Evolutionary conservation across 2,329 filamentous ascomycete species (phyloP).

Genomic region (Plectosphaerella sp.): DNA sequence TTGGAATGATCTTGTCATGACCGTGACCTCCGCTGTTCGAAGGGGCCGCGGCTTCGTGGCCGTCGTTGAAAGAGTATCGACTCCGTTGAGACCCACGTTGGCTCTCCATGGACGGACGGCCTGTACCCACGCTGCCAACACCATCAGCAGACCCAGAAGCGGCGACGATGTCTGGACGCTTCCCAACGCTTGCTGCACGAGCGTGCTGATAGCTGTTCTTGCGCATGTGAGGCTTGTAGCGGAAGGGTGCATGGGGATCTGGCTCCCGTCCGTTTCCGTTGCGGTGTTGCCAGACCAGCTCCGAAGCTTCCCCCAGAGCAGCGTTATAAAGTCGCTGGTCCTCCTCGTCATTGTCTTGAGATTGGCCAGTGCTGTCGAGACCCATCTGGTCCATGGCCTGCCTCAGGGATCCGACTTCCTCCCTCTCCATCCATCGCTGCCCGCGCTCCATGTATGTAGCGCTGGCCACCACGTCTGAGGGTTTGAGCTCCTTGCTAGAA

Average conservation of each 20-base stretch:
- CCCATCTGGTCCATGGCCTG: conserved; percentile 73
- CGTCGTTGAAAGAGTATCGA: conserved; percentile 17
- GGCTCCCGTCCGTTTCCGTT: conserved; percentile 54
- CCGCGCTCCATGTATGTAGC: conserved; percentile 70
- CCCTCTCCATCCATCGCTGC: conserved; percentile 75
- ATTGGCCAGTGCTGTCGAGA: conserved; percentile 32
- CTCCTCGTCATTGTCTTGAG: conserved; percentile 39
- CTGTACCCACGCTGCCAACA: conserved; percentile 30
- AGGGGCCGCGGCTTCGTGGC: background rate
- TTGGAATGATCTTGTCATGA: no score
- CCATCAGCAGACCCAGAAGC: conserved; percentile 30
- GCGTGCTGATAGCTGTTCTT: conserved; percentile 69
- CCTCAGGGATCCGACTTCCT: conserved; percentile 66
- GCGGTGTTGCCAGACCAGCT: conserved; percentile 74
- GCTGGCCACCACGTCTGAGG: conserved; percentile 59
- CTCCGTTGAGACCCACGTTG: conserved; percentile 31
- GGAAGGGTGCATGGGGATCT: conserved; percentile 60
- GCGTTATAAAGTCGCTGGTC: conserved; percentile 62
- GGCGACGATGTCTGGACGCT: conserved; percentile 13
- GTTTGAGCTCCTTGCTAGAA: conserved; percentile 37
- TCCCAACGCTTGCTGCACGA: conserved; percentile 54
- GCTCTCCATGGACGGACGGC: conserved; percentile 47
- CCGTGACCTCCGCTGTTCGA: no score
- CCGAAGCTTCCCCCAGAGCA: conserved; percentile 72
- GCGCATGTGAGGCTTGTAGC: conserved; percentile 64